phyloP scores from a whole-genome alignment of 306 rosid species.

The Calophaca sinica region DNA sequence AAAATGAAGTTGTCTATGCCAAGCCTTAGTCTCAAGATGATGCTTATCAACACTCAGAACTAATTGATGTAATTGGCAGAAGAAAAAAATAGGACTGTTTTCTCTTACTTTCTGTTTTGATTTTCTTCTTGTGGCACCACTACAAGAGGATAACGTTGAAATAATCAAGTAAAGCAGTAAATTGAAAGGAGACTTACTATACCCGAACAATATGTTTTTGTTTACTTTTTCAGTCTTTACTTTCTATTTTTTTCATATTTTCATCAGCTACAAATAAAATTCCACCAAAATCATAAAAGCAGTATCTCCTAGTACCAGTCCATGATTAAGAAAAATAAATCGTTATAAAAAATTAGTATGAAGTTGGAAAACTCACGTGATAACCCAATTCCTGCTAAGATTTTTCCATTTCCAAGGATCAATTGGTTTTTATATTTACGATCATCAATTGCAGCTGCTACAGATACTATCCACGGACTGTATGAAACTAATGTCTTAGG shows the following conservation, averaged over 20 bases:
- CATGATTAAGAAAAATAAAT: constrained; percentile 25
- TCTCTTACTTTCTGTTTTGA: background rate
- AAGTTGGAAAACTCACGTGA: constrained; percentile 80
- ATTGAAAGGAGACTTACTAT: constrained; percentile 30
- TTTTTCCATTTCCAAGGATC: constrained; percentile 85
- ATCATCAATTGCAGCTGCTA: constrained; percentile 98
- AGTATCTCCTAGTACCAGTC: constrained; percentile 7
- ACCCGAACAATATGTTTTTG: background rate
- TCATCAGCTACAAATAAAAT: constrained; percentile 19
- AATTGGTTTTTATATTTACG: constrained; percentile 97
- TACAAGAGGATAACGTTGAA: background rate
- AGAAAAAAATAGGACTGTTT: constrained; percentile 2
- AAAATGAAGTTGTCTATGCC: background rate
- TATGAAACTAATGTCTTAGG: constrained; percentile 95
- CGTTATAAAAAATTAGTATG: background rate
- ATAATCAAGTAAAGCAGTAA: constrained; percentile 4
- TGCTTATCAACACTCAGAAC: background rate
- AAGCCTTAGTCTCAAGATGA: constrained; percentile 9
- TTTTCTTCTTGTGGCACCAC: constrained; percentile 21
- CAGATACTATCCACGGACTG: constrained; percentile 96
- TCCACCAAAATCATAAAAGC: constrained; percentile 13
- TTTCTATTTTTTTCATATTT: constrained; percentile 28
- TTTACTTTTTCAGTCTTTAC: constrained; percentile 22
- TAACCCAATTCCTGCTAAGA: constrained; percentile 86
- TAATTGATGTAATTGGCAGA: background rate